Conservation (phyloP, 192 early-diverging fungal species). For the Dispira simplex region DNA sequence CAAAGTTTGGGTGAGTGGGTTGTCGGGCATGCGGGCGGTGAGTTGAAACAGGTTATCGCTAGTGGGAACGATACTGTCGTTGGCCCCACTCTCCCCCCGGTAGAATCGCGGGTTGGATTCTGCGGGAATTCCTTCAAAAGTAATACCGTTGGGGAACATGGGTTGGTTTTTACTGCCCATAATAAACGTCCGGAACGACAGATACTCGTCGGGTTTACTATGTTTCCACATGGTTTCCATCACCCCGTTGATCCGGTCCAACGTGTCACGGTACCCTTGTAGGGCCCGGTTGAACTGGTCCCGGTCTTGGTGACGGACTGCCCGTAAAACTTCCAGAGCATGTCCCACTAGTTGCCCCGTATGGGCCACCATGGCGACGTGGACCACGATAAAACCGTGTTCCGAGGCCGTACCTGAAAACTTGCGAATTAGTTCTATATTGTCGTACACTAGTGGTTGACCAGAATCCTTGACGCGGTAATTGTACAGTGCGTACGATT, state of each 20-base stretch:
- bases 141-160: constrained; percentile 84
- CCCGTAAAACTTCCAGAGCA: constrained; percentile 38
- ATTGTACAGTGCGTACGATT: constrained; percentile 75
- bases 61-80: constrained; percentile 75
- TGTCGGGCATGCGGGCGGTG: constrained; percentile 59
- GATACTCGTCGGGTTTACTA: constrained; percentile 51
- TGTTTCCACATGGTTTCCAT: constrained; percentile 70
- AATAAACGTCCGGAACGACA: constrained; percentile 84
- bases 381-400: constrained; percentile 69
- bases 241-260: constrained; percentile 52
- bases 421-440: constrained; percentile 57
- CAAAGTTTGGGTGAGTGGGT: constrained; percentile 61
- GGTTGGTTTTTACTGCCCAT: constrained; percentile 79
- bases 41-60: constrained; percentile 76
- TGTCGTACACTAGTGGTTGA: constrained; percentile 39
- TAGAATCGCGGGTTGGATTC: constrained; percentile 35
- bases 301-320: constrained; percentile 34
- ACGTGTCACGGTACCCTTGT: constrained; percentile 34
- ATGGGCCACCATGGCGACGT: constrained; percentile 77
- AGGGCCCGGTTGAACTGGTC: constrained; percentile 42
- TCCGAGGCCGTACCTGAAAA: constrained; percentile 65
- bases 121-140: constrained; percentile 53
- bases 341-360: constrained; percentile 48
- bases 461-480: constrained; percentile 51
- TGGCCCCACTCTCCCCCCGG: constrained; percentile 74